Conservation (phyloP, 2,329 filamentous ascomycete genomes). For the Trichoderma sp. region DNA sequence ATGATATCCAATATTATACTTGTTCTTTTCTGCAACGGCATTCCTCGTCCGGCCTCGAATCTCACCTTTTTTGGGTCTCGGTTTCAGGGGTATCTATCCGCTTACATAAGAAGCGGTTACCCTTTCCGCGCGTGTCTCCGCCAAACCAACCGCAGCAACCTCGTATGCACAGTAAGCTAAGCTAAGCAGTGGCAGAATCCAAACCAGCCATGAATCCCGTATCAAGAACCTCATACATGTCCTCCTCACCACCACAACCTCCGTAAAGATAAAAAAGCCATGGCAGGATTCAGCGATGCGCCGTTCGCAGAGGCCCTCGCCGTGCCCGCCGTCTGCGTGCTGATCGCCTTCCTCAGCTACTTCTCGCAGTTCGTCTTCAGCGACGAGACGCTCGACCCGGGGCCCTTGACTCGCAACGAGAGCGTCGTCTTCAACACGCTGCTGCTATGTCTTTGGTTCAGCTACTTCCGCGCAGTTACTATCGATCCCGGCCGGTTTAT, state of each 20-base stretch:
- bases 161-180: neutral
- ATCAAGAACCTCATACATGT: neutral
- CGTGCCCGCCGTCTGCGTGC: constrained; percentile 65
- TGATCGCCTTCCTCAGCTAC: constrained; percentile 72
- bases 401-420: constrained; percentile 59
- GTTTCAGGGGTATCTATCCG: neutral
- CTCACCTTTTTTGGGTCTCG: neutral
- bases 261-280: constrained; percentile 26
- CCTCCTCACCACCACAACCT: neutral
- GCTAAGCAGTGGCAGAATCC: neutral
- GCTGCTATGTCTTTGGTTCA: constrained; percentile 65
- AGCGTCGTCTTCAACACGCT: constrained; percentile 66
- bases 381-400: constrained; percentile 56
- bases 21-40: neutral
- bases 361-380: constrained; percentile 71
- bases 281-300: constrained; percentile 47
- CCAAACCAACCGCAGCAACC: neutral
- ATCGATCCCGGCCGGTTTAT: constrained; percentile 59
- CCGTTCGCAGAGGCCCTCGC: constrained; percentile 57
- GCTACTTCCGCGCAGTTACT: constrained; percentile 64
- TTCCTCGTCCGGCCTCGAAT: neutral
- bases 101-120: constrained; percentile 1
- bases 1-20: neutral
- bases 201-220: neutral
- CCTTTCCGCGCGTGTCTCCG: neutral